Percentiles rank a stretch among this genome's conserved stretches.
Evolutionary conservation across 805 yeast genomes (phyloP).

Genomic region (Yamadazyma insecticola): DNA sequence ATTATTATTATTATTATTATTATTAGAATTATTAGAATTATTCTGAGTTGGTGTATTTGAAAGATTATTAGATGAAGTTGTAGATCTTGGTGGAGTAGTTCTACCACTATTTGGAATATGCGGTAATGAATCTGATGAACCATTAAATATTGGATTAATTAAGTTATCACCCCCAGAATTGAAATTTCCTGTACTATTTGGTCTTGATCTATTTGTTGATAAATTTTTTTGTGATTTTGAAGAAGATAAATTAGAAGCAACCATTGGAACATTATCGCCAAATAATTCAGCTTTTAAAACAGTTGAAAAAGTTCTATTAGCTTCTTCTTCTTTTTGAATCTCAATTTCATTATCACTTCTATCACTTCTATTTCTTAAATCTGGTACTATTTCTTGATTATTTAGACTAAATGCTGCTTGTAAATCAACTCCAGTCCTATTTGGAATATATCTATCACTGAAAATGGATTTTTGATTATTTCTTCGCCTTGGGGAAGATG

Average conservation of each 20-base stretch:
- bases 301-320: slow-evolving; percentile 80
- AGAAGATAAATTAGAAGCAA: too few relatives aligned
- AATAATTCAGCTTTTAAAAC: slow-evolving; percentile 85
- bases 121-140: slow-evolving; percentile 10
- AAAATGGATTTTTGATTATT: slow-evolving; percentile 48
- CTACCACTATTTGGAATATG: slow-evolving; percentile 9
- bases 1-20: neutral
- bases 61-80: slow-evolving; percentile 7
- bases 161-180: slow-evolving; percentile 2
- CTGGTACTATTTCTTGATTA: slow-evolving; percentile 39
- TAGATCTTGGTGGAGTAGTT: slow-evolving; percentile 20
- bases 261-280: slow-evolving; percentile 74
- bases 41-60: slow-evolving; percentile 1
- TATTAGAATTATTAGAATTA: neutral
- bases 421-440: slow-evolving; percentile 77
- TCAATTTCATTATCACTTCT: slow-evolving; percentile 57
- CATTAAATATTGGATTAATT: slow-evolving; percentile 6
- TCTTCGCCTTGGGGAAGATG: slow-evolving; percentile 45
- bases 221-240: slow-evolving; percentile 21
- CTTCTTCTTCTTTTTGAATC: slow-evolving; percentile 68
- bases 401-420: slow-evolving; percentile 76
- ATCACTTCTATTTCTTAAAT: slow-evolving; percentile 20
- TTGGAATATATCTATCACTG: slow-evolving; percentile 86
- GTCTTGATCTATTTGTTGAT: slow-evolving; percentile 9
- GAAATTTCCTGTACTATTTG: slow-evolving; percentile 18